A percentile compares a stretch with the other conserved stretches of the same genome.
Evolutionary conservation across 257 asterid genomes (phyloP).

Genomic region (Nicotiana paniculata): DNA sequence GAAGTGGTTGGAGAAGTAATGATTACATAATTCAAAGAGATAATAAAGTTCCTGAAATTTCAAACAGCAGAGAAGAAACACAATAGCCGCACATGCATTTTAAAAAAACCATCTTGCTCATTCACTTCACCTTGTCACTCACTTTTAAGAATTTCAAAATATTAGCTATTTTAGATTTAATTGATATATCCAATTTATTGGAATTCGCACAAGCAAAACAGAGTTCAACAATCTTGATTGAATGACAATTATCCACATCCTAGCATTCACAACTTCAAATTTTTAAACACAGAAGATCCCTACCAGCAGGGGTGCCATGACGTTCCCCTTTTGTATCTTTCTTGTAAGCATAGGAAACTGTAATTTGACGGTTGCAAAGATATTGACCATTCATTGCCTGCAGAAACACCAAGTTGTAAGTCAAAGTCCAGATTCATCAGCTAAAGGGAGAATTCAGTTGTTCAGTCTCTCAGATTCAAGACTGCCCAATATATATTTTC

Average conservation of each 20-base stretch:
- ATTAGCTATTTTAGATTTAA: neutral
- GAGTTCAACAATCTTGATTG: neutral
- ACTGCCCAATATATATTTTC: neutral
- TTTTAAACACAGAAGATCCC: neutral
- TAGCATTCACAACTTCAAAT: neutral
- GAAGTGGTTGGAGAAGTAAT: neutral
- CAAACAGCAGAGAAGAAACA: neutral
- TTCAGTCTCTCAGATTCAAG: neutral
- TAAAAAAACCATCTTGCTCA: neutral
- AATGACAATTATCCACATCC: neutral
- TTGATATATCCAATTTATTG: neutral
- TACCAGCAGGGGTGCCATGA: conserved; percentile 97
- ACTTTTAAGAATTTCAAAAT: neutral
- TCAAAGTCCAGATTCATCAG: neutral
- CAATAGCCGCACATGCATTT: neutral
- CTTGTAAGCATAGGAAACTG: conserved; percentile 94
- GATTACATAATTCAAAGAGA: neutral
- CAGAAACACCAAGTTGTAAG: conserved; percentile 9
- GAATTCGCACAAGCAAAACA: neutral
- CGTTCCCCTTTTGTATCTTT: conserved; percentile 98
- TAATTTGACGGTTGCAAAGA: conserved; percentile 91
- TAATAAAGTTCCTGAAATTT: neutral
- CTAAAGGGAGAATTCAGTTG: no score
- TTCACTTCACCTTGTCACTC: neutral
- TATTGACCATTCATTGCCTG: conserved; percentile 98